Conservation (phyloP, 192 early-diverging fungal genomes). For the Umbelopsis sp. region DNA sequence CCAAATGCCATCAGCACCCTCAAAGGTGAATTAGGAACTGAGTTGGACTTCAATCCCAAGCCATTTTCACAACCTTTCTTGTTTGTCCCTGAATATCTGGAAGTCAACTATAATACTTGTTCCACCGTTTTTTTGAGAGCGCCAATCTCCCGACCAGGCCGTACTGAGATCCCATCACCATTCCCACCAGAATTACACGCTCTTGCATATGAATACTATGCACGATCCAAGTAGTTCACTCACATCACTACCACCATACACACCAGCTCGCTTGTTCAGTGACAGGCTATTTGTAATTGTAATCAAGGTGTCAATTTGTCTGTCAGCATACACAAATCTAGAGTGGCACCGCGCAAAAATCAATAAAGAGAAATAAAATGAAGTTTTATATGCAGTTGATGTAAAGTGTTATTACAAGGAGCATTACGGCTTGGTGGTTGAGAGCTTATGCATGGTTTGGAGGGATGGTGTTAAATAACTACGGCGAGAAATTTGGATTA, state of each 20-base stretch:
- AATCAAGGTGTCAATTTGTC: slow-evolving; percentile 15
- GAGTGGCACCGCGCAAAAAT: slow-evolving; percentile 10
- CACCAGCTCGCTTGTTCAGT: not conserved
- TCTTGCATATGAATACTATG: slow-evolving; percentile 92
- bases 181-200: slow-evolving; percentile 89
- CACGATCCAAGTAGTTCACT: slow-evolving; percentile 44
- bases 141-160: slow-evolving; percentile 82
- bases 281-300: slow-evolving; percentile 20
- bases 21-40: slow-evolving; percentile 51
- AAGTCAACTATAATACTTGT: slow-evolving; percentile 96
- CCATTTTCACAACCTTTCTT: slow-evolving; percentile 91
- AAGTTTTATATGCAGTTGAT: not conserved
- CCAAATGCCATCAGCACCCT: slow-evolving; percentile 71
- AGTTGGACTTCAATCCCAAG: slow-evolving; percentile 63
- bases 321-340: slow-evolving; percentile 17
- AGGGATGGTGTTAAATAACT: no score
- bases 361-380: not conserved
- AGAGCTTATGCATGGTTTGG: no score
- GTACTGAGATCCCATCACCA: slow-evolving; percentile 92
- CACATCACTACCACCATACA: no score
- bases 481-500: no score
- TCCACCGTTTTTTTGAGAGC: slow-evolving; percentile 84
- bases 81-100: slow-evolving; percentile 96
- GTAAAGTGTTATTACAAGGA: not conserved
- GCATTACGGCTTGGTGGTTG: not conserved